These are phyloP conservation scores for Paecilomyces formosus DNA, from an alignment of 2,329 filamentous ascomycete species.

Conservation along the genomic window DNA sequence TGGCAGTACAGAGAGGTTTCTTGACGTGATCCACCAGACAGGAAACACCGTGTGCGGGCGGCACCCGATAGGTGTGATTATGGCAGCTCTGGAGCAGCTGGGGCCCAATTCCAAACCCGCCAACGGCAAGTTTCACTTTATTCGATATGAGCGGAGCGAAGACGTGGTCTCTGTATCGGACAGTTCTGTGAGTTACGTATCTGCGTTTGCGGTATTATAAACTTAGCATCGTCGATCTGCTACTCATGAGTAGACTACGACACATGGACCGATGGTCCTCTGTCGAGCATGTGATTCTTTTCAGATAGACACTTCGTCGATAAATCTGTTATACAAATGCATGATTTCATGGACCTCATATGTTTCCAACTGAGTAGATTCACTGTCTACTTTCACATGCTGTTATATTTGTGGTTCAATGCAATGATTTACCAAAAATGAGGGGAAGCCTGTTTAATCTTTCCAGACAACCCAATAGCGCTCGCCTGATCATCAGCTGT, in stretches of 20 bases:
- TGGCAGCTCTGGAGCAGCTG: conserved; percentile 75
- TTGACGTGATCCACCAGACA: conserved; percentile 61
- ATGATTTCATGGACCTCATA: neutral
- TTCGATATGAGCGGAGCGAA: conserved; percentile 81
- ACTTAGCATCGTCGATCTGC: neutral
- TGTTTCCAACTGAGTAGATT: neutral
- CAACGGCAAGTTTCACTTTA: conserved; percentile 61
- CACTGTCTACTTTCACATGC: neutral
- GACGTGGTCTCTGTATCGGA: conserved; percentile 61
- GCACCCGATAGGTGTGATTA: conserved; percentile 86
- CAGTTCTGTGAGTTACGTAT: conserved; percentile 91
- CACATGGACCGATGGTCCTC: neutral
- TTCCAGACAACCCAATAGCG: neutral
- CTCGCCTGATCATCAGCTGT: neutral
- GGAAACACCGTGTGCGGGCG: conserved; percentile 90
- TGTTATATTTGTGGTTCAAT: neutral
- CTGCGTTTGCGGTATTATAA: conserved; percentile 73
- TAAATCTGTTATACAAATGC: neutral
- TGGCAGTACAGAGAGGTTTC: conserved; percentile 64
- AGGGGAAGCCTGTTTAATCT: neutral
- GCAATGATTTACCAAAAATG: neutral
- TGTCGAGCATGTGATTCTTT: neutral
- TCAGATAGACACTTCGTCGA: neutral
- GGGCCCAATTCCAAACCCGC: conserved; percentile 31
- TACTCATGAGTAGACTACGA: neutral